Conservation (phyloP, 148 eudicot genomes). For the Cornus suecica region DNA sequence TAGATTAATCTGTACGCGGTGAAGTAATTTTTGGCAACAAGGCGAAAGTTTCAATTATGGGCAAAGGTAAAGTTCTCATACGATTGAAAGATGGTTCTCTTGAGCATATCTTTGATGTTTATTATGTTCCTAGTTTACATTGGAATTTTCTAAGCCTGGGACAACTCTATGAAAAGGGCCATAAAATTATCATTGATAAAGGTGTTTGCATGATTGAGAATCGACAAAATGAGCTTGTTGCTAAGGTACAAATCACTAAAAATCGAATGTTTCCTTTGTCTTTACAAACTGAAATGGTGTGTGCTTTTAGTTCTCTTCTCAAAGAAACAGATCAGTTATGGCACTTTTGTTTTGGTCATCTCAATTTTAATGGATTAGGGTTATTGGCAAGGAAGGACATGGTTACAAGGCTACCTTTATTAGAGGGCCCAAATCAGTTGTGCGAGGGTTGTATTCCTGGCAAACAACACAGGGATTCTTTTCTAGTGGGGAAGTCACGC, state of each 20-base stretch:
- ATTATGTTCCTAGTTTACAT: neutral
- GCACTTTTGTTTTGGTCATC: neutral
- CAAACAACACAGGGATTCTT: no score
- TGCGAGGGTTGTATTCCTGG: no score
- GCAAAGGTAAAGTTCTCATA: neutral
- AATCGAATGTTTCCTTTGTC: no score
- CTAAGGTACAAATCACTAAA: neutral
- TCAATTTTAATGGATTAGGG: no score
- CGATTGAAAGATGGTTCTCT: neutral
- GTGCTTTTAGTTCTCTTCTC: no score
- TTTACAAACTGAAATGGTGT: neutral
- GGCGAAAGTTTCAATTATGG: constrained; percentile 1
- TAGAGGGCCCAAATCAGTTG: neutral
- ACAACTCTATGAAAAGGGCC: neutral
- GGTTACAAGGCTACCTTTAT: neutral
- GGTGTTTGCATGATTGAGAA: neutral
- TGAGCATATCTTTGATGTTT: neutral
- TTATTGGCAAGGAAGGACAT: neutral
- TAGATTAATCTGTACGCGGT: neutral
- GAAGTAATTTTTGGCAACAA: neutral
- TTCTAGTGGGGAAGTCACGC: no score
- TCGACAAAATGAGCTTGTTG: neutral
- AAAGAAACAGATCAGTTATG: neutral
- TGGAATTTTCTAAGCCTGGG: neutral
- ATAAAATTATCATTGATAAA: neutral